Conservation (phyloP, 495 filamentous ascomycete species). For the Neurospora terricola region DNA sequence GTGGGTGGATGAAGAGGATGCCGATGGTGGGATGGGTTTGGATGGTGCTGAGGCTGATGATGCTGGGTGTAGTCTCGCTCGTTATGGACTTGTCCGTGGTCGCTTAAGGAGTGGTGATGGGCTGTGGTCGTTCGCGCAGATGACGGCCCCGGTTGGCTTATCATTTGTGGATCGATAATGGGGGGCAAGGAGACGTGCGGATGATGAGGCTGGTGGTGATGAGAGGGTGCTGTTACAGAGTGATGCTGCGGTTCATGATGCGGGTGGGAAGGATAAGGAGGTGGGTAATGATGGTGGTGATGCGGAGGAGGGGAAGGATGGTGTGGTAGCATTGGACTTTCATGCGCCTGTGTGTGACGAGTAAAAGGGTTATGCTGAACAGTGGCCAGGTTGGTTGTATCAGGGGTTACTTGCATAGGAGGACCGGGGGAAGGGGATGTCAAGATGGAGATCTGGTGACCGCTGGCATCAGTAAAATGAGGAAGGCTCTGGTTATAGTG, state of each 20-base stretch:
- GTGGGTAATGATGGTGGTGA: slow-evolving; percentile 15
- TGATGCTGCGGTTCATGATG: slow-evolving; percentile 9
- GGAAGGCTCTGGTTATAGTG: background rate
- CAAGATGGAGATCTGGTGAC: slow-evolving; percentile 25
- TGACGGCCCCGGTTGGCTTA: slow-evolving; percentile 25
- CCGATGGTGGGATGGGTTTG: slow-evolving; percentile 7
- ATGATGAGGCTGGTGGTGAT: slow-evolving; percentile 14
- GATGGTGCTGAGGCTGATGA: slow-evolving; percentile 9
- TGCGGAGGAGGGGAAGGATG: slow-evolving; percentile 13
- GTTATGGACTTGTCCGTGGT: slow-evolving; percentile 10
- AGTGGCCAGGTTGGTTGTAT: background rate
- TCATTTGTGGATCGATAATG: slow-evolving; percentile 41
- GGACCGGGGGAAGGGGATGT: slow-evolving; percentile 7
- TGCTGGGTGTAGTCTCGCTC: slow-evolving; percentile 7
- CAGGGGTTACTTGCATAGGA: background rate
- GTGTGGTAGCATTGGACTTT: background rate
- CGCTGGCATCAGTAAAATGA: slow-evolving; percentile 23
- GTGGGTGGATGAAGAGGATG: slow-evolving; percentile 10
- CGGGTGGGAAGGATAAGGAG: slow-evolving; percentile 16
- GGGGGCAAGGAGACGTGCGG: slow-evolving; percentile 13
- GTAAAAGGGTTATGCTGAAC: background rate
- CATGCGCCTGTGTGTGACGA: background rate
- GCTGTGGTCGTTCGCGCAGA: slow-evolving; percentile 7
- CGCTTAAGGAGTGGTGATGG: background rate
- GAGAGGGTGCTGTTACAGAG: background rate